Conservation (phyloP, 352 stramenopile genomes). For the Globisporangium abappressorium region DNA sequence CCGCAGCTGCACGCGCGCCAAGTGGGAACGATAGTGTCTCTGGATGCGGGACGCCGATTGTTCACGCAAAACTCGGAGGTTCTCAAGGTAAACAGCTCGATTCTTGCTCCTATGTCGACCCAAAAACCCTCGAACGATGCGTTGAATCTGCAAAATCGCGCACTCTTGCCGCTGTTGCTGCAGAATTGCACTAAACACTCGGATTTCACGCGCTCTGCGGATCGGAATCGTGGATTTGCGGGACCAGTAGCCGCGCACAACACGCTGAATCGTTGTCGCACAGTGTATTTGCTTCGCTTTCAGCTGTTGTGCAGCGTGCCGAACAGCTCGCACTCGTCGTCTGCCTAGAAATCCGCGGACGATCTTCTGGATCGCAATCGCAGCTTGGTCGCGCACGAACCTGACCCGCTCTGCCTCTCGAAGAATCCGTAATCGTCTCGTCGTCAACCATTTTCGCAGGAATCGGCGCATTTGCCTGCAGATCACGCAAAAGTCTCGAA, state of each 20-base stretch:
- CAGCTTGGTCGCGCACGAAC: conserved; percentile 28
- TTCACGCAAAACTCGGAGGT: conserved; percentile 24
- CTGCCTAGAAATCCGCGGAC: conserved; percentile 39
- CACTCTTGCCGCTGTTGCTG: conserved; percentile 13
- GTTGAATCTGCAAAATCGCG: conserved; percentile 35
- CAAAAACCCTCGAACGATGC: conserved; percentile 37
- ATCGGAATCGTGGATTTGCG: conserved; percentile 18
- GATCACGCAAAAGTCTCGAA: conserved; percentile 32
- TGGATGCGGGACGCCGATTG: conserved; percentile 43
- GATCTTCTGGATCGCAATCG: conserved; percentile 36
- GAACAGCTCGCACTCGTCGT: conserved; percentile 20
- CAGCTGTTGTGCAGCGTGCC: conserved; percentile 18
- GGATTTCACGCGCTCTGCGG: conserved; percentile 17
- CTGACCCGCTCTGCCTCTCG: conserved; percentile 35
- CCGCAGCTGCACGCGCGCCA: conserved; percentile 39
- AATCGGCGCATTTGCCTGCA: conserved; percentile 30
- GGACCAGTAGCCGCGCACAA: conserved; percentile 32
- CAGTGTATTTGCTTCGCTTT: conserved; percentile 21
- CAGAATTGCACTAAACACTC: conserved; percentile 21
- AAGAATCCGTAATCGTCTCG: conserved; percentile 31
- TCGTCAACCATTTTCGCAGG: conserved; percentile 30
- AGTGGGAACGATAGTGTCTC: conserved; percentile 43
- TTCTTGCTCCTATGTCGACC: conserved; percentile 28
- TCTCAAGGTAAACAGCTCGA: conserved; percentile 19
- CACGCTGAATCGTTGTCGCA: conserved; percentile 37